Base-by-base conservation (phyloP, 2,329 filamentous ascomycete genomes). In the Bimuria novae-zelandiae region DNA sequence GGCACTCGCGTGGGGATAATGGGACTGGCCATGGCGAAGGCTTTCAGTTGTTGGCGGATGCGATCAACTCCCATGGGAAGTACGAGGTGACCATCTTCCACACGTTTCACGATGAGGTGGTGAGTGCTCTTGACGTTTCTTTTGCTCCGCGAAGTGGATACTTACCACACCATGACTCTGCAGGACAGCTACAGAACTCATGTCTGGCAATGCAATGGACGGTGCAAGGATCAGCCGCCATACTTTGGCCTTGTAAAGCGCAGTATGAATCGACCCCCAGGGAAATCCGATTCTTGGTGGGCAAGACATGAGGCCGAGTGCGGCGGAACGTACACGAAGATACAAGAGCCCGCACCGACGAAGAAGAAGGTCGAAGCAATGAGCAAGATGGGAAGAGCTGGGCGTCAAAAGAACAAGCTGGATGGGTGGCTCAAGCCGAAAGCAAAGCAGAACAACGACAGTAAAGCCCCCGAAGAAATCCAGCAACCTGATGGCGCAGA, bases 221-320 rank as follows among this genome's bases (percentile, higher is more conserved):
- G 69, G 11, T 79, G 76, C 54, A 69, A 65, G 43, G 51, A 50
- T 3, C 65, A 56, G 44, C 63, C 75, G 7, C 76, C 76, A 2
- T 77, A 69, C 60, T 78, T 77, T 58, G 76, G 76, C 1, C 56
- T 77, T 2, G 76, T 79, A 16, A 78, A 77, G 62, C 63, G 76
- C n/a, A 72, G 69, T 42, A 79, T 78, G 76, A 78, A 79, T 56
- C 63, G 76, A 27, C 54, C 75, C 7, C 76, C 76, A 6, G 72
- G 72, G 1, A 76, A 74, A 55, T 62, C 63, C 33, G 76, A 79
- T 62, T 65, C 55, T 10, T 79, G 76, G 76, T 78, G 72, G 72
- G 51, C 60, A 19, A 66, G 55, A 57, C 76, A 78, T 57, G 50
- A 71, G 46, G 59, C 62, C 4, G 74, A 76, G 40, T 79, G 76